Evolutionary conservation across 179 eudicot species (phyloP).

Genomic region (Silene vulgaris): DNA sequence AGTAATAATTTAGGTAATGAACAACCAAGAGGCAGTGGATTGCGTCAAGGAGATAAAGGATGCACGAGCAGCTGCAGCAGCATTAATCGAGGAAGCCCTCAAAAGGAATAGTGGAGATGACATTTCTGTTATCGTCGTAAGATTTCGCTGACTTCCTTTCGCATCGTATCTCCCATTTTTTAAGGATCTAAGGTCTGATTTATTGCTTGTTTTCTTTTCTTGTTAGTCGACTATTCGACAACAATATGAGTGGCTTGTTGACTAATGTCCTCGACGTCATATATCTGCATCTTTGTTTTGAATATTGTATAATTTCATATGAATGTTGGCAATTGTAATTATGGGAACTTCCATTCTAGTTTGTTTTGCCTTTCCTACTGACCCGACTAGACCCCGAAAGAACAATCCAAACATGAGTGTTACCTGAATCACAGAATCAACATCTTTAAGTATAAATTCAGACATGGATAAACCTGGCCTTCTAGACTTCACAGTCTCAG

Average conservation of each 20-base stretch:
- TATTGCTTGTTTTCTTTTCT: neutral
- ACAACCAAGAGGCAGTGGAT: conserved; percentile 46
- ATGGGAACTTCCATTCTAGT: neutral
- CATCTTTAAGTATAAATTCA: too few relatives aligned
- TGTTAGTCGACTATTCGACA: conserved; percentile 1
- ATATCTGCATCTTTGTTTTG: neutral
- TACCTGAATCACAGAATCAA: too few relatives aligned
- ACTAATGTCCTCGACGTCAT: neutral
- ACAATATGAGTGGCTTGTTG: neutral
- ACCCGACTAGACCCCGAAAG: neutral
- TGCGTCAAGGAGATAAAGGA: conserved; percentile 36
- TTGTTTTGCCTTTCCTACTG: neutral
- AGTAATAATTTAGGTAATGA: conserved; percentile 32
- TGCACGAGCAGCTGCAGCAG: conserved; percentile 33
- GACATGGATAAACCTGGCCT: neutral
- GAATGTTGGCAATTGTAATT: neutral
- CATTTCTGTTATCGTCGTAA: conserved; percentile 43
- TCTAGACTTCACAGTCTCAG: neutral
- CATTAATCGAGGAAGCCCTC: conserved; percentile 37
- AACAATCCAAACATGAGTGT: too few relatives aligned
- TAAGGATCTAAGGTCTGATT: neutral
- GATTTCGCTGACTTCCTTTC: conserved; percentile 23
- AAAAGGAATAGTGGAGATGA: conserved; percentile 42
- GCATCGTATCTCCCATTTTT: neutral
- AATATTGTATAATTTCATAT: neutral